phyloP scores from a whole-genome alignment of 2,329 filamentous ascomycete species.

The Amylocarpus encephaloides region DNA sequence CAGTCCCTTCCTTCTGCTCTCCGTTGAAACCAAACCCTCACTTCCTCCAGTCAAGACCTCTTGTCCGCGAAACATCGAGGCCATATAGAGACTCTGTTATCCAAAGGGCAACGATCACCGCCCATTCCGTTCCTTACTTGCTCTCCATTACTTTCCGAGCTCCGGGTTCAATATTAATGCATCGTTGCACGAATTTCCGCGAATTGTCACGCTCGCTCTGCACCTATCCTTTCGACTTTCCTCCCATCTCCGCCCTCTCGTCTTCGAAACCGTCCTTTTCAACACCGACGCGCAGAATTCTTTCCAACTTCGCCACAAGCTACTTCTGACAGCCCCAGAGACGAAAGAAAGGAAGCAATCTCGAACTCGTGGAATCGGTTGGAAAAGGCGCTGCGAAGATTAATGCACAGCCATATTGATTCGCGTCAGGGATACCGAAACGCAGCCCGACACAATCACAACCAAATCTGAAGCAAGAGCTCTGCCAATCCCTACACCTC shows the following conservation, averaged over 20 bases:
- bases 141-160: background rate
- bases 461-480: slow-evolving; percentile 18
- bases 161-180: slow-evolving; percentile 14
- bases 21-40: slow-evolving; percentile 1
- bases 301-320: slow-evolving; percentile 8
- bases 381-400: slow-evolving; percentile 1
- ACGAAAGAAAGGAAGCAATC: background rate
- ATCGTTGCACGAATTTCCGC: slow-evolving; percentile 16
- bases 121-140: slow-evolving; percentile 5
- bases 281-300: slow-evolving; percentile 1
- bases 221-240: slow-evolving; percentile 16
- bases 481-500: slow-evolving; percentile 10
- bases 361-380: background rate
- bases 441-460: slow-evolving; percentile 18
- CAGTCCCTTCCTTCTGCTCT: background rate
- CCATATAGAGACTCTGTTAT: background rate
- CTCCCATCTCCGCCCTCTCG: slow-evolving; percentile 12
- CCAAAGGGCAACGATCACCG: background rate
- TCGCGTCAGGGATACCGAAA: slow-evolving; percentile 12
- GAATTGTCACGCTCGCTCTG: slow-evolving; percentile 14
- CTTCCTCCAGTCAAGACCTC: background rate
- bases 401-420: slow-evolving; percentile 1
- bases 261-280: slow-evolving; percentile 5
- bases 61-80: background rate
- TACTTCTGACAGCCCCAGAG: slow-evolving; percentile 2